These are phyloP conservation scores for Macrophomina phaseolina DNA, from an alignment of 2,329 filamentous ascomycete genomes.

Conservation along the genomic window DNA sequence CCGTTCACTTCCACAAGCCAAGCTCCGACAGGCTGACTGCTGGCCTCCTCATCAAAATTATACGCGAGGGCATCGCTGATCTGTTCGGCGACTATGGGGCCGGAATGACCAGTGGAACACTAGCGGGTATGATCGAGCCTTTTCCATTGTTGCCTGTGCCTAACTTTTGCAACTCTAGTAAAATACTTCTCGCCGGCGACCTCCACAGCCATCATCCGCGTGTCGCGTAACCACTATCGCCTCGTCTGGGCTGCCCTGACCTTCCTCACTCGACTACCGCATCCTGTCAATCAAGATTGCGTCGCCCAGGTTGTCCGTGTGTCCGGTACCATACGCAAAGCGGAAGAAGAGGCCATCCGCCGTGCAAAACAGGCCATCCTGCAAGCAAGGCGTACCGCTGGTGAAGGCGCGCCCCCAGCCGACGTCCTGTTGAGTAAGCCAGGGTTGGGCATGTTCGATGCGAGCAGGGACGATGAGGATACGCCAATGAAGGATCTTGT, in stretches of 20 bases:
- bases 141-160: background rate
- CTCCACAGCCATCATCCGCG: slow-evolving; percentile 88
- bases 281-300: slow-evolving; percentile 66
- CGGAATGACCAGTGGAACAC: slow-evolving; percentile 71
- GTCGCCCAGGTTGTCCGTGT: slow-evolving; percentile 85
- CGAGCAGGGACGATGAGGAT: slow-evolving; percentile 4
- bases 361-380: slow-evolving; percentile 61
- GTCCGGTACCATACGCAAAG: slow-evolving; percentile 90
- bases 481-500: slow-evolving; percentile 2
- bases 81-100: slow-evolving; percentile 79
- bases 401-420: slow-evolving; percentile 9
- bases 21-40: slow-evolving; percentile 74
- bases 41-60: slow-evolving; percentile 68
- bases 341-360: slow-evolving; percentile 85
- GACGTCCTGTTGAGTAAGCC: slow-evolving; percentile 9
- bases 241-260: slow-evolving; percentile 90
- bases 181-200: slow-evolving; percentile 94
- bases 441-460: background rate
- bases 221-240: slow-evolving; percentile 80
- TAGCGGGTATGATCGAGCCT: slow-evolving; percentile 65
- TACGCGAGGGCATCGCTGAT: slow-evolving; percentile 52
- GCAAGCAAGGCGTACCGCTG: background rate
- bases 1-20: slow-evolving; percentile 78
- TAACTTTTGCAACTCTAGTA: slow-evolving; percentile 59
- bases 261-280: slow-evolving; percentile 73